A percentile compares a stretch with the other conserved stretches of the same genome.
Evolutionary conservation across 176 grass and related monocot species (phyloP).

Genomic region (Aegilops speltoides): DNA sequence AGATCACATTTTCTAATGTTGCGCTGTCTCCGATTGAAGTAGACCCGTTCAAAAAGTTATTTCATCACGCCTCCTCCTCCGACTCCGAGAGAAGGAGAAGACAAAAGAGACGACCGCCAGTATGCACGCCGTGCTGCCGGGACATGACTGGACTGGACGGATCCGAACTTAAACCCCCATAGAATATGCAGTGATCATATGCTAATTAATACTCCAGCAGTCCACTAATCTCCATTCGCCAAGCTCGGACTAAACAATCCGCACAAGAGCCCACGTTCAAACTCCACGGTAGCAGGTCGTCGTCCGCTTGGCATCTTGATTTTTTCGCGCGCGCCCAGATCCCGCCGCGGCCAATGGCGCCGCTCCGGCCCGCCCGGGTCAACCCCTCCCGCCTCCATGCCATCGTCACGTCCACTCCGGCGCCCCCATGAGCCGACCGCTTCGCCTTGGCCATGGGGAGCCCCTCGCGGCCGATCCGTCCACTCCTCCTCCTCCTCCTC

Average conservation of each 20-base stretch:
- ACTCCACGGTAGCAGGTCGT: conserved; percentile 20
- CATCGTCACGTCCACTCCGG: conserved; percentile 30
- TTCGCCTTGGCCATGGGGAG: background rate
- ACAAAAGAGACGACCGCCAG: background rate
- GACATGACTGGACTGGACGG: background rate
- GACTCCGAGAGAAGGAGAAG: too few species aligned
- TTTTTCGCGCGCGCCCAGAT: conserved; percentile 16
- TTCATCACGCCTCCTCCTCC: background rate
- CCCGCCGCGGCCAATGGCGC: conserved; percentile 36
- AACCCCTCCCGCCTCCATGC: conserved; percentile 29
- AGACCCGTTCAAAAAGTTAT: background rate
- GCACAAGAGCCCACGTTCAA: background rate
- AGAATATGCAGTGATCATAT: background rate
- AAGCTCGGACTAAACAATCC: background rate
- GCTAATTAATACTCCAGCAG: background rate
- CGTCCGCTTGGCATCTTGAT: conserved; percentile 18
- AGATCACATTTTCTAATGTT: background rate
- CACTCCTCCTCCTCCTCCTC: background rate
- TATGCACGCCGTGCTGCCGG: too few species aligned
- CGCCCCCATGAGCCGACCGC: conserved; percentile 38
- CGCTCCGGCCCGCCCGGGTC: conserved; percentile 15
- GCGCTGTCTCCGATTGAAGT: background rate
- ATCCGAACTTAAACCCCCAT: background rate
- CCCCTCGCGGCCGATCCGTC: conserved; percentile 42
- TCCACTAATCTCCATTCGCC: background rate